Evolutionary conservation across 306 rosid genomes (phyloP).

Genomic region (Inga oerstediana): DNA sequence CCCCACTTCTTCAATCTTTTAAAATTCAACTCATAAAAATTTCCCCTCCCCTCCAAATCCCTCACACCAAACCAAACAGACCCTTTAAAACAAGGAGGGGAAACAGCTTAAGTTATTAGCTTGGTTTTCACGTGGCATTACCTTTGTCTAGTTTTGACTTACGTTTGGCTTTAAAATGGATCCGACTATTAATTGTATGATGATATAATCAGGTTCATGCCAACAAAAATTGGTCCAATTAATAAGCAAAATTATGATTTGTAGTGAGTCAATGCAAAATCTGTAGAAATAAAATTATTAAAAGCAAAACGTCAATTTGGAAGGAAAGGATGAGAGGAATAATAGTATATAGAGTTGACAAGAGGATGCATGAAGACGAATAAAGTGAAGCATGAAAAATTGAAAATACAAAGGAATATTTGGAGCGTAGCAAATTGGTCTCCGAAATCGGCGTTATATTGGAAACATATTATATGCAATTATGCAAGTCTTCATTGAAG

Average conservation of each 20-base stretch:
- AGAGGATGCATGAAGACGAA: neutral
- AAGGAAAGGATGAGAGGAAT: neutral
- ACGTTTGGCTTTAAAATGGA: too few relatives aligned
- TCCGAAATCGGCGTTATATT: neutral
- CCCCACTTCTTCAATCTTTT: too few relatives aligned
- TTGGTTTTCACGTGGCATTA: neutral
- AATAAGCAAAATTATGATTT: too few relatives aligned
- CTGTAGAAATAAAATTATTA: neutral
- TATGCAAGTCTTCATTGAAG: constrained; percentile 20
- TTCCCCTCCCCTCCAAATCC: too few relatives aligned
- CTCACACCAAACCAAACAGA: too few relatives aligned
- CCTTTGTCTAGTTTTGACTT: neutral
- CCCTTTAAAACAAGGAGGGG: too few relatives aligned
- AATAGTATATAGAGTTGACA: neutral
- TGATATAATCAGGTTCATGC: too few relatives aligned
- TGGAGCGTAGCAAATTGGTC: neutral
- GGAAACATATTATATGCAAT: neutral
- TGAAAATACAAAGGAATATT: neutral
- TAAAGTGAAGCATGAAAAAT: neutral
- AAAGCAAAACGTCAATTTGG: neutral
- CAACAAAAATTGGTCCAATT: too few relatives aligned
- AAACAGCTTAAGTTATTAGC: too few relatives aligned
- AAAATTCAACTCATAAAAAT: too few relatives aligned
- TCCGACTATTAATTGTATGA: too few relatives aligned
- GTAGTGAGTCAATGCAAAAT: neutral